Percentiles rank a stretch among this genome's conserved stretches.
phyloP scores from a whole-genome alignment of 2,329 filamentous ascomycete genomes.

The Stagonosporopsis vannaccii region DNA sequence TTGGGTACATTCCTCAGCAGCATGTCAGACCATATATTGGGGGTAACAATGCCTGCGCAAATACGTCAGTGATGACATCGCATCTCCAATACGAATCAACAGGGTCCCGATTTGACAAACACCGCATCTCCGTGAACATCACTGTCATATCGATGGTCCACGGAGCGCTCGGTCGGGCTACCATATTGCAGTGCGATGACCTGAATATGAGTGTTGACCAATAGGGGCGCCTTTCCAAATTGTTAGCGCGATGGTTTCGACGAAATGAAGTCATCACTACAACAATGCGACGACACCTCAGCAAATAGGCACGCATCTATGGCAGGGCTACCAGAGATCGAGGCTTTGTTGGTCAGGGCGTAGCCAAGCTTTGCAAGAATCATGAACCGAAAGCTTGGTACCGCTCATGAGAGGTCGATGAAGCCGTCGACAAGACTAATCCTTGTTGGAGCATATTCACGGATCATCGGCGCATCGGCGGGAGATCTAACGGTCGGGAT shows the following conservation, averaged over 20 bases:
- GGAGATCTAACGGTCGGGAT: background rate
- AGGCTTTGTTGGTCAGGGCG: background rate
- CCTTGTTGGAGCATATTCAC: background rate
- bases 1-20: background rate
- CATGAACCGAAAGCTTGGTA: slow-evolving; percentile 13
- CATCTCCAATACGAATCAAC: background rate
- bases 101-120: slow-evolving; percentile 2
- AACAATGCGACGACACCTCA: slow-evolving; percentile 1
- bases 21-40: slow-evolving; percentile 4
- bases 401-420: background rate
- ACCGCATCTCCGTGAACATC: background rate
- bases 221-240: background rate
- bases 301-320: background rate
- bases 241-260: background rate
- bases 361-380: slow-evolving; percentile 14
- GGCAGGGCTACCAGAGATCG: background rate
- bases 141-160: background rate
- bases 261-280: slow-evolving; percentile 14
- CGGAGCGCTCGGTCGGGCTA: slow-evolving; percentile 2
- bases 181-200: background rate
- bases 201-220: background rate
- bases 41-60: background rate
- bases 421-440: background rate
- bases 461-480: background rate
- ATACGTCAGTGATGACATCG: slow-evolving; percentile 15